Evolutionary conservation across 345 rosid species (phyloP), one percentile per base, ranked within the genome.

Genomic region (Pistacia integerrima): DNA sequence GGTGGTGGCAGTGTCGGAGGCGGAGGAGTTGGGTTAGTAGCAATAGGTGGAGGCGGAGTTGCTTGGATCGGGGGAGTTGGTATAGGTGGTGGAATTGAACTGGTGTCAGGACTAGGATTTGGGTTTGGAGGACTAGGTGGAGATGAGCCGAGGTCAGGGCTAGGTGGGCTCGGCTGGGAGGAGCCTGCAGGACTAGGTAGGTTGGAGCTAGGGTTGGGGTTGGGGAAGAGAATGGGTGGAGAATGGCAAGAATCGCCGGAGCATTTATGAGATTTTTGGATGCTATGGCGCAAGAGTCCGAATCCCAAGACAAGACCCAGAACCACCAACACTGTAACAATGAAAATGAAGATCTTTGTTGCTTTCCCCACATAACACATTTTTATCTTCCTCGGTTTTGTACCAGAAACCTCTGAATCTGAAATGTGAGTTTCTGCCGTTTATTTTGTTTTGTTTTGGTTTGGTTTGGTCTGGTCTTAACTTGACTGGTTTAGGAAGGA

Each of bases 341-440:
- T 81, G 97, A 95, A 95, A 76, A 95, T 91, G 88, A 95, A 95
- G 90, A 95, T 95, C 92, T 93, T 95, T 76, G 99, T 95, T 68
- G 99, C 99, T 88, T 95, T 93, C 62, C 99, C 99, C 61, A 93
- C 94, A 81, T 93, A 95, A 81, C 97, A 93, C 94, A 95, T 87
- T 74, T 79, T 83, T 17, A 36, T 22, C 56, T 35, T 28, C 20
- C 7, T 22, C 12, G 44, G 57, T 61, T 74, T 38, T 48, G 33
- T 51, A 38, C 54, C 17, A 13, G 11, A 66, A 58, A 38, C 20
- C 35, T 74, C 77, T 36, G 58, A 61, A 70, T 72, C 80, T 69
- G 79, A 67, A 61, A 67, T 44, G 54, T 17, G 51, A 38, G 44
- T 22, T 64, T 72, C 44, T 51, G 35, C 69, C 48, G 20, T 28